Evolutionary conservation across 805 yeast species (phyloP).

Genomic region (Ogataea ramenticola): DNA sequence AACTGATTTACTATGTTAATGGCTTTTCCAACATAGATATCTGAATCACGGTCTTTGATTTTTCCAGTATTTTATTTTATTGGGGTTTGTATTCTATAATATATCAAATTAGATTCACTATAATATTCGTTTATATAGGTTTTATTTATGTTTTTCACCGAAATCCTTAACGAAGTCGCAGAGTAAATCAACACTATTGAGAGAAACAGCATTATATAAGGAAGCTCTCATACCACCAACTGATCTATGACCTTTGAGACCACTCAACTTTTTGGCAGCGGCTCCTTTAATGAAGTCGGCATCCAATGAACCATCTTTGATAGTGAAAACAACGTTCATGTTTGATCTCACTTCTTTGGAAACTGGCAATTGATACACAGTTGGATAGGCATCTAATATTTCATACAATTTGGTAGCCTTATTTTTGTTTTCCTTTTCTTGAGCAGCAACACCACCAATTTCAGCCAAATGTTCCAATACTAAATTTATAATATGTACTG

Average conservation of each 20-base stretch:
- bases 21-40: slow-evolving; percentile 21
- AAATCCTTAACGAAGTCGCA: slow-evolving; percentile 53
- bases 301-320: slow-evolving; percentile 53
- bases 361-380: slow-evolving; percentile 62
- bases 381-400: slow-evolving; percentile 60
- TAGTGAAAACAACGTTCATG: slow-evolving; percentile 91
- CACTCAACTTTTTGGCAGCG: slow-evolving; percentile 49
- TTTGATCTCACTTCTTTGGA: slow-evolving; percentile 59
- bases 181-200: slow-evolving; percentile 50
- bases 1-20: slow-evolving; percentile 54
- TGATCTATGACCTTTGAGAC: slow-evolving; percentile 92
- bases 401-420: slow-evolving; percentile 63
- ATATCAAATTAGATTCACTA: too few species aligned
- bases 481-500: slow-evolving; percentile 77
- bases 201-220: slow-evolving; percentile 77
- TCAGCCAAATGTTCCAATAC: slow-evolving; percentile 58
- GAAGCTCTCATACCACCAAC: slow-evolving; percentile 97
- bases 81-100: too few species aligned
- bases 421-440: slow-evolving; percentile 45
- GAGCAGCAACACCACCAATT: slow-evolving; percentile 66
- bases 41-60: too few species aligned
- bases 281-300: slow-evolving; percentile 66
- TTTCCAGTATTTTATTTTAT: too few species aligned
- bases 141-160: slow-evolving; percentile 33
- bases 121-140: too few species aligned